Base-by-base conservation (phyloP, 192 early-diverging fungal genomes). In the Linnemannia exigua region DNA sequence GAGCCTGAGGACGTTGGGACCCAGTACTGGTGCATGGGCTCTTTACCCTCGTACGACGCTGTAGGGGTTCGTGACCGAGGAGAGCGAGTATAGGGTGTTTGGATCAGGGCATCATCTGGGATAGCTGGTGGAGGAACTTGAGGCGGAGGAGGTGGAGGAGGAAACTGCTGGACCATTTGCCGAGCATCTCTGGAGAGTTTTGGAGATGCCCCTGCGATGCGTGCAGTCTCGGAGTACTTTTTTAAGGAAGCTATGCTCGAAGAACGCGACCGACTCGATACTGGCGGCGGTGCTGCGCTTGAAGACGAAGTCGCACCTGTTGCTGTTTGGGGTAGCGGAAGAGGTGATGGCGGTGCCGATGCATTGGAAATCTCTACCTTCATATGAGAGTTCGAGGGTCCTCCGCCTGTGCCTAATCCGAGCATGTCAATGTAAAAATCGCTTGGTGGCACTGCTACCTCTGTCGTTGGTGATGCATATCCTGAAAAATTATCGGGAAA, bases 61-160 rank as follows among this genome's bases (percentile, higher is more conserved):
- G 80, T 67, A 5, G 70, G 22, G 51, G 80, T 36, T 28, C 77
- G 35, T 70, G 46, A 51, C 14, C 70, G 48, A 51, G 11, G 15
- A 15, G 77, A 31, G 0, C 58, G 70, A 48, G 1, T 47, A 31
- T 35, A 16, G 25, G 47, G 28, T 37, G 36, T 16, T 33, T 67
- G 61, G 1, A 16, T n/a, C 2, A 44, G n/a, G 11, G n/a, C 19
- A 8, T 68, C 67, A 9, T 47, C 51, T 19, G 82, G 82, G n/a
- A 84, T 84, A 5, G 76, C 82, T 50, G 82, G 82, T 31, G 82
- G 82, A 36, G 82, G 82, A 12, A 77, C 35, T 35, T 71, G 69
- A 9, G 82, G 82, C 58, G 82, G 82, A 2, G 82, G 82, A 0
- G 82, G 82, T 22, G 82, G 82, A 25, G 82, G 82, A 28, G 75